Evolutionary conservation across 176 grass and related monocot species (phyloP), one percentile per base, ranked within the genome.

Genomic region (Eragrostis curvula): DNA sequence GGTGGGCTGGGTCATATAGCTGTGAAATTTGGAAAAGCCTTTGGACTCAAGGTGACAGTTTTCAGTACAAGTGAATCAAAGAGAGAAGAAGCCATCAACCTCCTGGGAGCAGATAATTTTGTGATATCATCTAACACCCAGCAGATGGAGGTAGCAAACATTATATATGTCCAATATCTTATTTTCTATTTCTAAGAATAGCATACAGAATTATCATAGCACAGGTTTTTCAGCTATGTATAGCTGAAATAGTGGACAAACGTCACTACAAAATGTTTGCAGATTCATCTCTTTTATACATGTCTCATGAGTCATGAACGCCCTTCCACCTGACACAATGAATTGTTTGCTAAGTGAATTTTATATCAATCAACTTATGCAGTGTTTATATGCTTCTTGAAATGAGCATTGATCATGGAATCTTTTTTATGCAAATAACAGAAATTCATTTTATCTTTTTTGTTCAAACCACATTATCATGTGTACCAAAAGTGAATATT

Each of bases 61-160:
- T 57, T 94, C 23, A 94, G 92, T 81, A 94, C 92, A 56, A 91
- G 89, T 66, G 81, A 93, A 71, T 91, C 89, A 3, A 97, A 97
- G 78, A 91, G 84, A 72, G 81, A 97, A 57, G 94, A 97, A 81
- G 94, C 94, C 14, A 79, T 91, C n/a, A 83, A 13, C 41, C 42
- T 89, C 28, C 87, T 97, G 47, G 77, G 87, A 48, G 94, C 81
- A 41, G 94, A 97, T 73, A 91, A 88, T 64, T 97, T 97, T 83
- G 91, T 97, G 66, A 15, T 97, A 59, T 91, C 87, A 78, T 97
- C 89, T 41, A 66, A 97, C 80, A 46, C 83, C 52, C 74, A 97
- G 3, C 81, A 91, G 50, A 97, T 97, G 86, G 74, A 89, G 94
- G 94, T 97, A 66, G 14, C 45, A 13, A 21, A n/a, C 32, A 2